Percentiles rank a stretch among this genome's conserved stretches.
Evolutionary conservation across 2,329 filamentous ascomycete genomes (phyloP).

Genomic region (Exophiala dermatitidis): DNA sequence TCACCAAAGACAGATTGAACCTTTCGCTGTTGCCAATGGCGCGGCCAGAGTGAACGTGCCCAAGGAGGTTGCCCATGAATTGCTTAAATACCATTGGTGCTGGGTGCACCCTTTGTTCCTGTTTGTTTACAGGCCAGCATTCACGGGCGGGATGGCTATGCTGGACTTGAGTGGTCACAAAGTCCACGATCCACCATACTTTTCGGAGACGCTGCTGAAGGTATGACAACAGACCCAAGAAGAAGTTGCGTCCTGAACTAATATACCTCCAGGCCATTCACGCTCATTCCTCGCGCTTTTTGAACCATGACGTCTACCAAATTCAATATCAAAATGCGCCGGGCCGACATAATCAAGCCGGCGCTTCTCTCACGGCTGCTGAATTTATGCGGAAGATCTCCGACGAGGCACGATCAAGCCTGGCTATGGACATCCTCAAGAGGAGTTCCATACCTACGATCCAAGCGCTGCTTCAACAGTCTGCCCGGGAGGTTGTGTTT

Average conservation of each 20-base stretch:
- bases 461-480: constrained; percentile 30
- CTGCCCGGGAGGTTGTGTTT: constrained; percentile 28
- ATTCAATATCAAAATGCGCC: constrained; percentile 16
- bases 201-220: constrained; percentile 28
- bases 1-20: constrained; percentile 24
- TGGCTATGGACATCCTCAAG: constrained; percentile 29
- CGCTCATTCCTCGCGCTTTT: constrained; percentile 24
- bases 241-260: neutral
- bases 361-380: constrained; percentile 8
- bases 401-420: constrained; percentile 26
- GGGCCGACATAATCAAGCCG: constrained; percentile 10
- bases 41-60: constrained; percentile 26
- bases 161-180: constrained; percentile 18
- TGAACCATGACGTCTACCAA: constrained; percentile 27
- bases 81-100: constrained; percentile 30
- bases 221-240: constrained; percentile 4
- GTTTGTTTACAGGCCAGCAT: constrained; percentile 30
- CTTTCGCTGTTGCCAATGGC: constrained; percentile 24
- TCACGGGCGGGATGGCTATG: constrained; percentile 26
- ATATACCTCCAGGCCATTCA: constrained; percentile 19
- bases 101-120: constrained; percentile 30
- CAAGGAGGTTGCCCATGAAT: constrained; percentile 24
- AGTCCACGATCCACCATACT: constrained; percentile 25
- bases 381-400: constrained; percentile 23
- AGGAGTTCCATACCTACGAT: constrained; percentile 29